phyloP scores from a whole-genome alignment of 2,329 filamentous ascomycete genomes.

The Colletotrichum trifolii region DNA sequence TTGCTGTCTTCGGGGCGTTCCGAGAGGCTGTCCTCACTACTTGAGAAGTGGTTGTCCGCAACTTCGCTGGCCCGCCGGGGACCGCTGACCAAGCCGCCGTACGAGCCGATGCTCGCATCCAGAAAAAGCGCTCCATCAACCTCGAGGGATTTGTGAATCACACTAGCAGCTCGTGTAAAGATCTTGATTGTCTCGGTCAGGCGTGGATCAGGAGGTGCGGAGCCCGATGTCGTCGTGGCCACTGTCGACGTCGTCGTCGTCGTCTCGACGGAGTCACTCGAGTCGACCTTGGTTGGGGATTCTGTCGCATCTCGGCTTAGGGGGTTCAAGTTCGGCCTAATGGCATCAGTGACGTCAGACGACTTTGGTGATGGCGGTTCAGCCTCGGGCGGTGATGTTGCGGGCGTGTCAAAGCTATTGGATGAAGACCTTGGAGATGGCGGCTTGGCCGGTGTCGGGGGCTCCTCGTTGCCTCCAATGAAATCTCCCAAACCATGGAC shows the following conservation, averaged over 20 bases:
- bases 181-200: slow-evolving; percentile 40
- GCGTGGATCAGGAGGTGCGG: slow-evolving; percentile 34
- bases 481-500: slow-evolving; percentile 50
- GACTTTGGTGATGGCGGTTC: slow-evolving; percentile 2
- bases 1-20: slow-evolving; percentile 25
- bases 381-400: slow-evolving; percentile 3
- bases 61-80: slow-evolving; percentile 30
- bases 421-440: slow-evolving; percentile 15
- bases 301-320: slow-evolving; percentile 4
- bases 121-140: slow-evolving; percentile 39
- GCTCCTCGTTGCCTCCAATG: slow-evolving; percentile 45
- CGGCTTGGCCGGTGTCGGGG: slow-evolving; percentile 3
- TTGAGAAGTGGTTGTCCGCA: slow-evolving; percentile 35
- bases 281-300: slow-evolving; percentile 19
- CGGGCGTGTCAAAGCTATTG: slow-evolving; percentile 14
- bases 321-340: slow-evolving; percentile 32
- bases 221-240: slow-evolving; percentile 32
- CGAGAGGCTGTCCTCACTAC: slow-evolving; percentile 39
- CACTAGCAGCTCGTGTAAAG: slow-evolving; percentile 56
- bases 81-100: slow-evolving; percentile 43
- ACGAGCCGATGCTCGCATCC: slow-evolving; percentile 41
- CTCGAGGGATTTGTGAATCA: slow-evolving; percentile 55
- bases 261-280: slow-evolving; percentile 32
- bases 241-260: slow-evolving; percentile 25
- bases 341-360: background rate